Evolutionary conservation across 257 asterid genomes (phyloP), one percentile per base, ranked within the genome.

Genomic region (Nicotiana noctiflora): DNA sequence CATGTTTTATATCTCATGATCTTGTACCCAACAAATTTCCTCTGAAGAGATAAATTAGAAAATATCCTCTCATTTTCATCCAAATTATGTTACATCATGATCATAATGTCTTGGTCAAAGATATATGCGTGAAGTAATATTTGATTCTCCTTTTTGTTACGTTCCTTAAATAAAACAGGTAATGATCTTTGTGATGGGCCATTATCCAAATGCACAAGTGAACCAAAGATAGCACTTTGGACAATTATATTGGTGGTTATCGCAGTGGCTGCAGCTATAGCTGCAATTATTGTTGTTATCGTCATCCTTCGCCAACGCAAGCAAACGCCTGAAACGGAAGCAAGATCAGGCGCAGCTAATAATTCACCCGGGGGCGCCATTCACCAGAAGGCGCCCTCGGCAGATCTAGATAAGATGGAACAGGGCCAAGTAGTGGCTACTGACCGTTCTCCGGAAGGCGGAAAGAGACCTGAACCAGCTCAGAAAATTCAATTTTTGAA

Each of bases 131-230:
- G 31, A 29, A 64, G 2, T 23, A 0, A 21, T 64, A 64, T 23
- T 64, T 21, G 40, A 14, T 64, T 23, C 74, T 25, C 37, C 3
- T 27, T 29, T 14, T 64, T 25, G 11, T 40, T 29, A 29, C 31
- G 31, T 29, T 2, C 12, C 49, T 40, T 40, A 1, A 40, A 37
- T 60, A 17, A 57, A 14, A 61, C 88, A 93, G 98, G 95, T 87
- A 44, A 14, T 31, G 81, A 81, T 18, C 87, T 96, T 13, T 96
- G 99, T 37, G 99, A 96, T 1, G 79, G 75, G 6, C 99, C 99
- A 13, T 81, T 96, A 82, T 23, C 65, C 19, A 10, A 83, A 27
- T 96, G 99, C 17, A 2, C 83, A 1, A 23, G 84, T 9, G 80
- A 82, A 9, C 19, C 80, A 17, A 79, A 85, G 32, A 85, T 86